Conservation (phyloP, 345 rosid genomes). For the Abelmoschus esculentus region DNA sequence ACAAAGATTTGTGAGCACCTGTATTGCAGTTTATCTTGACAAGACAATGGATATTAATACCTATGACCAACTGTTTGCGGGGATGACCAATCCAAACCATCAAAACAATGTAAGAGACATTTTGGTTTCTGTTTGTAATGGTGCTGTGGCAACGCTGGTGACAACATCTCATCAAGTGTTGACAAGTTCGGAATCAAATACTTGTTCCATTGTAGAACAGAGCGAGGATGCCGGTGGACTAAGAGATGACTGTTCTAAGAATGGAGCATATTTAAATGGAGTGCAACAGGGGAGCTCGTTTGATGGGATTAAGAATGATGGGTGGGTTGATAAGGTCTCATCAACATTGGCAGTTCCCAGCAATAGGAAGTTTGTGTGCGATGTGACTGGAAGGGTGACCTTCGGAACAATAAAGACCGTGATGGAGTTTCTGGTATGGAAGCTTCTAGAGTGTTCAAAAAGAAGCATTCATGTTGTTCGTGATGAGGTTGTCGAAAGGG, state of each 20-base stretch:
- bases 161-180: conserved; percentile 72
- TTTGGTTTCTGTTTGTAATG: conserved; percentile 68
- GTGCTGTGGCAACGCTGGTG: conserved; percentile 71
- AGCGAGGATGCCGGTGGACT: conserved; percentile 14
- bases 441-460: conserved; percentile 49
- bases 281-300: conserved; percentile 18
- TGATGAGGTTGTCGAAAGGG: conserved; percentile 56
- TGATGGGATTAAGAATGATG: conserved; percentile 27
- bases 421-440: conserved; percentile 52
- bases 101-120: conserved; percentile 49
- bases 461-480: conserved; percentile 34
- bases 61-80: conserved; percentile 70
- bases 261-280: conserved; percentile 18
- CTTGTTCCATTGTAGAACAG: conserved; percentile 25
- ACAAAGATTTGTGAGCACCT: conserved; percentile 73
- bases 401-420: conserved; percentile 61
- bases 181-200: conserved; percentile 29
- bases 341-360: conserved; percentile 63
- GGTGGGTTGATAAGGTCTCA: conserved; percentile 48
- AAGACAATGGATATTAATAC: conserved; percentile 76
- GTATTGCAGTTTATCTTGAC: conserved; percentile 74
- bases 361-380: conserved; percentile 71
- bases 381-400: conserved; percentile 91
- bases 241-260: conserved; percentile 14
- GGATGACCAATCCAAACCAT: conserved; percentile 84